phyloP scores from a whole-genome alignment of 805 yeast genomes.

The Sugiyamaella americana region DNA sequence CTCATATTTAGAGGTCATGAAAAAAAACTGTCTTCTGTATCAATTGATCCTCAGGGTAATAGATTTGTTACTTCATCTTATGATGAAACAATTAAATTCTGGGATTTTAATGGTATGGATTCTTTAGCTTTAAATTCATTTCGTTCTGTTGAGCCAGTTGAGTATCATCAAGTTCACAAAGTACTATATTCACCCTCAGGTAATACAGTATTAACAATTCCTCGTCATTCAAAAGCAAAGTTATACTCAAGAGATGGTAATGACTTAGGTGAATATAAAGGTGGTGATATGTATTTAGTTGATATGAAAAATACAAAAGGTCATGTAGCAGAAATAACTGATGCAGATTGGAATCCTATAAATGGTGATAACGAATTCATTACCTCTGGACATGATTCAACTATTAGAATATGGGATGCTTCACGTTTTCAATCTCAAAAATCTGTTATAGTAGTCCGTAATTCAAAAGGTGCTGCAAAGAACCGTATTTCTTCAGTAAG shows the following conservation, averaged over 20 bases:
- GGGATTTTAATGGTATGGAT: constrained; percentile 33
- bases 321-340: constrained; percentile 29
- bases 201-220: constrained; percentile 21
- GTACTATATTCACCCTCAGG: constrained; percentile 21
- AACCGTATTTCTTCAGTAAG: constrained; percentile 15
- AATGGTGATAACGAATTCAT: constrained; percentile 19
- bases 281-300: constrained; percentile 34
- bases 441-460: constrained; percentile 27
- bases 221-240: constrained; percentile 23
- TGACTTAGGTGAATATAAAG: constrained; percentile 22
- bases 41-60: constrained; percentile 26
- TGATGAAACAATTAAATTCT: constrained; percentile 28
- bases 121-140: constrained; percentile 22
- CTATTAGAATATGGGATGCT: constrained; percentile 34
- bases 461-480: constrained; percentile 19
- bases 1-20: constrained; percentile 21
- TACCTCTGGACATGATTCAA: constrained; percentile 30
- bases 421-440: constrained; percentile 21
- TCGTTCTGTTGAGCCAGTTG: constrained; percentile 26
- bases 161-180: constrained; percentile 22
- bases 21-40: constrained; percentile 24
- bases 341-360: constrained; percentile 29
- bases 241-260: constrained; percentile 27
- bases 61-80: constrained; percentile 27
- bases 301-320: constrained; percentile 35